phyloP scores from a whole-genome alignment of 2,329 filamentous ascomycete genomes.

The Cladophialophora psammophila region DNA sequence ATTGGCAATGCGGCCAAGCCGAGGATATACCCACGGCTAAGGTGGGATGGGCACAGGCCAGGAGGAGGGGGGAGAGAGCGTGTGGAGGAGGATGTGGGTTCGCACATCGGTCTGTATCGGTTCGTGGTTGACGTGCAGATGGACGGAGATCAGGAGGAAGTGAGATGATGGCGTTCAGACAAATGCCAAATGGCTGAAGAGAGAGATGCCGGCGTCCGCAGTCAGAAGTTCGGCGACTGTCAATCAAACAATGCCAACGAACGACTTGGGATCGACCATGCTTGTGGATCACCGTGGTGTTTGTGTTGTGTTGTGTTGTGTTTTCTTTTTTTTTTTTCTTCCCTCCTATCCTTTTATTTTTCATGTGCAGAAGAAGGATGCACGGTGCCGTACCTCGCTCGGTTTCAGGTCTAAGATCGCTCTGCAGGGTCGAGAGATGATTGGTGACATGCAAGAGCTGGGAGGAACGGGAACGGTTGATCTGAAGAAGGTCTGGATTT shows the following conservation, averaged over 20 bases:
- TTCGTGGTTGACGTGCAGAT: constrained; percentile 20
- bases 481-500: constrained; percentile 3
- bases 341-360: not conserved
- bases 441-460: constrained; percentile 4
- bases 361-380: not conserved
- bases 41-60: not conserved
- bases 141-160: constrained; percentile 2
- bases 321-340: not conserved
- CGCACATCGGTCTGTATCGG: constrained; percentile 10
- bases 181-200: not conserved
- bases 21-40: constrained; percentile 9
- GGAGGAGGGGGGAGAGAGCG: not conserved
- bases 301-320: not conserved
- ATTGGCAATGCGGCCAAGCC: constrained; percentile 17
- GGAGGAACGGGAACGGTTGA: not conserved
- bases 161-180: not conserved
- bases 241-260: constrained; percentile 24
- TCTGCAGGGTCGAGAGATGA: constrained; percentile 6
- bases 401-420: not conserved
- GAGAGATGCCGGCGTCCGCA: constrained; percentile 25
- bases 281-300: constrained; percentile 13
- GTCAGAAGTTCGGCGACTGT: constrained; percentile 28
- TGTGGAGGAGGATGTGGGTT: constrained; percentile 14
- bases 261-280: constrained; percentile 22
- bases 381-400: not conserved